phyloP scores from a whole-genome alignment of 2,329 filamentous ascomycete species.

The Ophiocordyceps camponoti-floridani region DNA sequence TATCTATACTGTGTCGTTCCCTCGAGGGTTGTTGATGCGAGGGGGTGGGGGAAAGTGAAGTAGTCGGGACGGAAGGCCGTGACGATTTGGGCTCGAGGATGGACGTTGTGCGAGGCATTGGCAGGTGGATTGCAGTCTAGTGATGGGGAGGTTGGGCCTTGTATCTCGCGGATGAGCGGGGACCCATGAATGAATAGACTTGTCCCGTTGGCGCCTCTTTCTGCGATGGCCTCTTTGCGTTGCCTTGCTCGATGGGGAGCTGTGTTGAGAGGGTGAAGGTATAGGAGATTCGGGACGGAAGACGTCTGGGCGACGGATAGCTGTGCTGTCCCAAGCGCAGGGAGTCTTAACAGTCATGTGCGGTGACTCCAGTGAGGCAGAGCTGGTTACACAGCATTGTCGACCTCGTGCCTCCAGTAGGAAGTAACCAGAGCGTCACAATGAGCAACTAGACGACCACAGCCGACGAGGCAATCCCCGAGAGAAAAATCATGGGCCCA shows the following conservation, averaged over 20 bases:
- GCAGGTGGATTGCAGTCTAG: neutral
- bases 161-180: neutral
- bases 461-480: slow-evolving; percentile 32
- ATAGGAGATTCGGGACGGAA: neutral
- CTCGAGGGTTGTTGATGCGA: neutral
- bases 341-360: neutral
- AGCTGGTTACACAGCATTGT: neutral
- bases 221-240: neutral
- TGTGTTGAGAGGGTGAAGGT: neutral
- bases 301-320: neutral
- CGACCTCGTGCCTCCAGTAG: too few species aligned
- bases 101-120: too few species aligned
- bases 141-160: neutral
- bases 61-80: too few species aligned
- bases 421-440: slow-evolving; percentile 4
- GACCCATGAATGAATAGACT: neutral
- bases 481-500: slow-evolving; percentile 46
- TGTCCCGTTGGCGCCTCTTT: neutral
- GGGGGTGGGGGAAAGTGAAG: neutral
- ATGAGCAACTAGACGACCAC: slow-evolving; percentile 41
- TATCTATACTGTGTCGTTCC: neutral
- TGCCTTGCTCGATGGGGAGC: neutral
- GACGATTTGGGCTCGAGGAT: too few species aligned
- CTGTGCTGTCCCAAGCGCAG: neutral
- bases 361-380: too few species aligned